Percentiles rank a stretch among this genome's conserved stretches.
Evolutionary conservation across 495 filamentous ascomycete genomes (phyloP).

Genomic region (Peziza echinospora): DNA sequence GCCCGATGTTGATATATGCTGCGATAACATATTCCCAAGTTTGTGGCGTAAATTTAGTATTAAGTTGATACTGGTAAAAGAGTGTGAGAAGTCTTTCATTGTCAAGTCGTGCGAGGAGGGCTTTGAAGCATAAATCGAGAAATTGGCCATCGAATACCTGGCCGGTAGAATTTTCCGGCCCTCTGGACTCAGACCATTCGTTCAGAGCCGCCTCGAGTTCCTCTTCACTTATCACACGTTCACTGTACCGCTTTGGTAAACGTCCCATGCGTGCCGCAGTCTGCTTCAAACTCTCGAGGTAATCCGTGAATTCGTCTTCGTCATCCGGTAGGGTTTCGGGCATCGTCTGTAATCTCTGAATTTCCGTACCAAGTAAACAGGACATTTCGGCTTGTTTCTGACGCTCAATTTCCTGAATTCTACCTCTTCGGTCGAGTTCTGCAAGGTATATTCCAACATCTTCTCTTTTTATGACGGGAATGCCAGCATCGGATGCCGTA

Average conservation of each 20-base stretch:
- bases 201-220: not conserved
- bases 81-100: not conserved
- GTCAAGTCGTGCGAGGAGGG: not conserved
- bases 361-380: not conserved
- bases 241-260: not conserved
- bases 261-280: not conserved
- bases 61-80: not conserved
- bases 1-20: not conserved
- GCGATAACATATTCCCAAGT: not conserved
- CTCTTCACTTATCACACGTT: not conserved
- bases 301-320: not conserved
- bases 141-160: not conserved
- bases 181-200: not conserved
- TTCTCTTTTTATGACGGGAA: not conserved
- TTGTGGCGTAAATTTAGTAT: not conserved
- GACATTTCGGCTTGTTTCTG: not conserved
- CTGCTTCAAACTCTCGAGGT: not conserved
- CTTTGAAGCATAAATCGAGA: not conserved
- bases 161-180: not conserved
- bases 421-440: not conserved
- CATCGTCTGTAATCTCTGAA: too few species aligned
- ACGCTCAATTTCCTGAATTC: not conserved
- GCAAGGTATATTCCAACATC: not conserved
- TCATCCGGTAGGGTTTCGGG: too few species aligned
- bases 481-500: not conserved